Evolutionary conservation across 176 grass and related monocot genomes (phyloP).

Genomic region (Raddia guianensis): DNA sequence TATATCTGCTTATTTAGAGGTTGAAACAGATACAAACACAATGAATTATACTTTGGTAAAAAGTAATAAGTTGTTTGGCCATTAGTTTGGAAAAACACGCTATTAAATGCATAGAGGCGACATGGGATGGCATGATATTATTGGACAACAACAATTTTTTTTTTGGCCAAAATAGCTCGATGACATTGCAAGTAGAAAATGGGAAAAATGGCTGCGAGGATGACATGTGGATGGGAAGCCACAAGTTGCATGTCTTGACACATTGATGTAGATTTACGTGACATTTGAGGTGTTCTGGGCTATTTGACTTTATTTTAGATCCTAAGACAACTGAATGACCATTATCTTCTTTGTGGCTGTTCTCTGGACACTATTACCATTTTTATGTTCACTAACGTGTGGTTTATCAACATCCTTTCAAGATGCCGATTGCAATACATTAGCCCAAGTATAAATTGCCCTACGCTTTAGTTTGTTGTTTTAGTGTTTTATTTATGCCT

Average conservation of each 20-base stretch:
- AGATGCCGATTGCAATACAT: not conserved
- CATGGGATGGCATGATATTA: not conserved
- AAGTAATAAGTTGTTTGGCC: not conserved
- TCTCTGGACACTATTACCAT: too few species aligned
- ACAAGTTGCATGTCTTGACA: not conserved
- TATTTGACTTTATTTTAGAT: not conserved
- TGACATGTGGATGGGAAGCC: too few species aligned
- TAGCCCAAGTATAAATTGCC: not conserved
- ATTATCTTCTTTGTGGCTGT: not conserved
- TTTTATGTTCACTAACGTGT: not conserved
- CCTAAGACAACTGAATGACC: not conserved
- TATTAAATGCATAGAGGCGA: not conserved
- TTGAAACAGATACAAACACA: not conserved
- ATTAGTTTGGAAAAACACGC: not conserved
- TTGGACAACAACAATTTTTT: too few species aligned
- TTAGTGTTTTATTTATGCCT: not conserved
- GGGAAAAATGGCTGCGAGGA: not conserved
- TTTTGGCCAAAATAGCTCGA: not conserved
- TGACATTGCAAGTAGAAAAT: too few species aligned
- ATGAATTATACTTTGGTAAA: not conserved
- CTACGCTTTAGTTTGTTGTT: not conserved
- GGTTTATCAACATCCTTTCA: not conserved
- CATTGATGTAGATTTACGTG: not conserved
- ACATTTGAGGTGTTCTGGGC: not conserved
- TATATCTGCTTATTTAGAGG: not conserved